Evolutionary conservation across 192 early-diverging fungal genomes (phyloP).

Genomic region (Coemansia sp.): DNA sequence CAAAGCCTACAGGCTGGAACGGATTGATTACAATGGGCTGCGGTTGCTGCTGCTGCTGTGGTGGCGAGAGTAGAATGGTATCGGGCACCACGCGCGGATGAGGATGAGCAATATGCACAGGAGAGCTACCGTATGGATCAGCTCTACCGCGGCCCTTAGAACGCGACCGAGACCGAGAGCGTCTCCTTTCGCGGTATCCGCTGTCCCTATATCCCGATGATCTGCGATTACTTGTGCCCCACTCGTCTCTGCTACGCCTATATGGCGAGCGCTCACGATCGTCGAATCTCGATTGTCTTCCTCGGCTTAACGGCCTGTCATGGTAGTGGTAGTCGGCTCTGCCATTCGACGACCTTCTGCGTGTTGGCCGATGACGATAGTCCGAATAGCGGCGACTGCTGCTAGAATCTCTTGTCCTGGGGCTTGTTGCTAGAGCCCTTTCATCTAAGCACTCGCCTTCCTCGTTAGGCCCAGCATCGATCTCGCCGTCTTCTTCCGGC

Average conservation of each 20-base stretch:
- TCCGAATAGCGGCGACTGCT: conserved; percentile 5
- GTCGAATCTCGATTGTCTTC: conserved; percentile 5
- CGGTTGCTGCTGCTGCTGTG: background rate
- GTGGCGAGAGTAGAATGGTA: background rate
- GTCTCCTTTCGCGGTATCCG: conserved; percentile 13
- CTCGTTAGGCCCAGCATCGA: conserved; percentile 23
- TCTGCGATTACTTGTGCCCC: conserved; percentile 4
- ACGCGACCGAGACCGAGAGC: conserved; percentile 21
- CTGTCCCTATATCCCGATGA: conserved; percentile 9
- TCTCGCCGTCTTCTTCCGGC: conserved; percentile 46
- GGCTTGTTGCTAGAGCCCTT: background rate
- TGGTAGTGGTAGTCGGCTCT: background rate
- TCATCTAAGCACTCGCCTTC: conserved; percentile 31
- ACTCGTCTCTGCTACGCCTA: background rate
- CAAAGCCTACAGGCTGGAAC: conserved; percentile 7
- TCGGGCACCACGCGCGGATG: background rate
- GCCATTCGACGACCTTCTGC: conserved; percentile 2
- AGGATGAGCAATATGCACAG: background rate
- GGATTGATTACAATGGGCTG: background rate
- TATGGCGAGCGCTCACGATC: conserved; percentile 17
- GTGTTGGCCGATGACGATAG: background rate
- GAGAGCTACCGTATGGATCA: background rate
- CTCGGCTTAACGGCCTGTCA: conserved; percentile 9
- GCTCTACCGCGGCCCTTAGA: conserved; percentile 2
- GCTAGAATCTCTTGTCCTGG: background rate